A percentile compares a stretch with the other conserved stretches of the same genome.
Conservation (phyloP, 192 early-diverging fungal species). For the Phycomyces blakesleeanus region DNA sequence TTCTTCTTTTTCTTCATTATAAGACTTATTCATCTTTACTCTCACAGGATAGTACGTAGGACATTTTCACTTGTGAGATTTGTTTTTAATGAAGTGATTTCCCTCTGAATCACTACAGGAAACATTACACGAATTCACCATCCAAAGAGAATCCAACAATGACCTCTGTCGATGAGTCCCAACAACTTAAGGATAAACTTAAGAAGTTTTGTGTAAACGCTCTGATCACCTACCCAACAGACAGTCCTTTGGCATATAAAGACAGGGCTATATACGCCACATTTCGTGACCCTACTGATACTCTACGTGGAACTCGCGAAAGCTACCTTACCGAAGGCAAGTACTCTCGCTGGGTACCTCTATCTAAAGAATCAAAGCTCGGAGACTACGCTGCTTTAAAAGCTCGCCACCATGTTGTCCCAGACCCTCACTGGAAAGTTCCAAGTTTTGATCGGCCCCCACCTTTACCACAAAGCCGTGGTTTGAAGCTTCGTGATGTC, state of each 20-base stretch:
- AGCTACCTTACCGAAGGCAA: background rate
- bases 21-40: no score
- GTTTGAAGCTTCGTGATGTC: conserved; percentile 5
- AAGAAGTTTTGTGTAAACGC: background rate
- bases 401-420: background rate
- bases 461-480: conserved; percentile 3
- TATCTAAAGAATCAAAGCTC: background rate
- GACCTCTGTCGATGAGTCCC: background rate
- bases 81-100: no score
- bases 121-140: no score
- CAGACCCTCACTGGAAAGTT: background rate
- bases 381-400: background rate
- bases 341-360: background rate
- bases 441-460: background rate
- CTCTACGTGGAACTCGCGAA: background rate
- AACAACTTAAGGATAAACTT: background rate
- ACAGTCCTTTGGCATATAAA: background rate
- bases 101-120: no score
- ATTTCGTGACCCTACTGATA: background rate
- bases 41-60: no score
- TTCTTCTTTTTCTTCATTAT: no score
- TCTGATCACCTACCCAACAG: background rate
- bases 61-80: no score
- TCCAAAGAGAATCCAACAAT: background rate
- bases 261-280: background rate